These are phyloP conservation scores for Fagopyrum tataricum DNA, from an alignment of 148 eudicot species.

Conservation along the genomic window DNA sequence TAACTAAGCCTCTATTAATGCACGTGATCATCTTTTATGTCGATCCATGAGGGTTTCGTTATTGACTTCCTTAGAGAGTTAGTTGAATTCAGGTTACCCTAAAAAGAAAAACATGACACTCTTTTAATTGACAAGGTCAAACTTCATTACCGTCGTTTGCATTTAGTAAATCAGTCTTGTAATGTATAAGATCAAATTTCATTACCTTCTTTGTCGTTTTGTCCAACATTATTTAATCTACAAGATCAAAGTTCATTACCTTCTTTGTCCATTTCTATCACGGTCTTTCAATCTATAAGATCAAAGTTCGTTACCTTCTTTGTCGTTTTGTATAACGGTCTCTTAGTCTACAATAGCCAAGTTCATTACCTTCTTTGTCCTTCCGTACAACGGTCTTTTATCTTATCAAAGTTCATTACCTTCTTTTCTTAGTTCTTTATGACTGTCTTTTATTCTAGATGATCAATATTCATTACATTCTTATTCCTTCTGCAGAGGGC, in stretches of 20 bases:
- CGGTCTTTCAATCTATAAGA: not conserved
- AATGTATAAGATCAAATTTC: not conserved
- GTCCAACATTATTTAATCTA: not conserved
- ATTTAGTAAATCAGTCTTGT: not conserved
- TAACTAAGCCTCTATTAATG: not conserved
- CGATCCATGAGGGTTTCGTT: not conserved
- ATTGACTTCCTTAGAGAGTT: not conserved
- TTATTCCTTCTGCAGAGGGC: too few relatives aligned
- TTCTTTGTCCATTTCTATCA: not conserved
- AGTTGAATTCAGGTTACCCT: not conserved
- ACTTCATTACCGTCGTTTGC: not conserved
- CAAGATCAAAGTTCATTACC: not conserved
- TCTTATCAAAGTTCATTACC: not conserved
- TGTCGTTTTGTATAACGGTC: not conserved
- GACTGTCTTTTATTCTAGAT: too few relatives aligned
- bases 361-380: slow-evolving; percentile 2
- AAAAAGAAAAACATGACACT: too few relatives aligned
- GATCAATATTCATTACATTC: too few relatives aligned
- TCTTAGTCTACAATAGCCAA: not conserved
- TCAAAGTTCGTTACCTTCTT: not conserved
- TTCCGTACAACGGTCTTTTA: not conserved
- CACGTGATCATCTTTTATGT: slow-evolving; percentile 2
- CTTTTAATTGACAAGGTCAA: too few relatives aligned
- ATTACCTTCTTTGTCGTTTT: slow-evolving; percentile 1
- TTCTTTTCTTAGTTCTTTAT: not conserved